A percentile compares a stretch with the other conserved stretches of the same genome.
phyloP scores from a whole-genome alignment of 305 asterid genomes.

The Fraxinus angustifolia region DNA sequence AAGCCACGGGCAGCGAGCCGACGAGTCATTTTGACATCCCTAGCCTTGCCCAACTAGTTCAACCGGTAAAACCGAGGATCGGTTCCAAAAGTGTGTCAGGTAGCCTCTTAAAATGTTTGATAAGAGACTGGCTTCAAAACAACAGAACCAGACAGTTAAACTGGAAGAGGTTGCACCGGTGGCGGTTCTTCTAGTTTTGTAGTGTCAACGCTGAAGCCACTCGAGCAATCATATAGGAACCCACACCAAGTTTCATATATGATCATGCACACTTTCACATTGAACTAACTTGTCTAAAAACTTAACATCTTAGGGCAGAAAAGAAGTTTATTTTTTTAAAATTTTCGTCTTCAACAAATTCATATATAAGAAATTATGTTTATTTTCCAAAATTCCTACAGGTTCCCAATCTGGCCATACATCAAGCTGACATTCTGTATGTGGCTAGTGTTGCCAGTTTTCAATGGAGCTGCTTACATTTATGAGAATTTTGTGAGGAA shows the following conservation, averaged over 20 bases:
- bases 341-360: neutral
- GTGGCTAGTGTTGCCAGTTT: slow-evolving; percentile 38
- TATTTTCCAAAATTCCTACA: slow-evolving; percentile 7
- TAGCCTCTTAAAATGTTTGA: neutral
- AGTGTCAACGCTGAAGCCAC: neutral
- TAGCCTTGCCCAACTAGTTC: neutral
- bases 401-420: slow-evolving; percentile 93
- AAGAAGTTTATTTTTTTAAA: neutral
- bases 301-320: neutral
- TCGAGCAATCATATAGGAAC: neutral
- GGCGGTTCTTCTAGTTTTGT: neutral
- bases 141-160: neutral
- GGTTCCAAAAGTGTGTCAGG: neutral
- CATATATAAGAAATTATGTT: neutral
- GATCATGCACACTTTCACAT: neutral
- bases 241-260: neutral
- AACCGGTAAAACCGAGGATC: neutral
- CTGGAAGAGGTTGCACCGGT: neutral
- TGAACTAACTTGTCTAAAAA: neutral
- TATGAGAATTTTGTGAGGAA: slow-evolving; percentile 69
- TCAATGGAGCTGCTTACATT: slow-evolving; percentile 50
- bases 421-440: slow-evolving; percentile 9
- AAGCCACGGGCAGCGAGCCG: too few species aligned
- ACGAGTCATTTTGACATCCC: too few species aligned
- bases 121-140: neutral